Base-by-base conservation (phyloP, 23 red algal species). In the Gracilaria domingensis region DNA sequence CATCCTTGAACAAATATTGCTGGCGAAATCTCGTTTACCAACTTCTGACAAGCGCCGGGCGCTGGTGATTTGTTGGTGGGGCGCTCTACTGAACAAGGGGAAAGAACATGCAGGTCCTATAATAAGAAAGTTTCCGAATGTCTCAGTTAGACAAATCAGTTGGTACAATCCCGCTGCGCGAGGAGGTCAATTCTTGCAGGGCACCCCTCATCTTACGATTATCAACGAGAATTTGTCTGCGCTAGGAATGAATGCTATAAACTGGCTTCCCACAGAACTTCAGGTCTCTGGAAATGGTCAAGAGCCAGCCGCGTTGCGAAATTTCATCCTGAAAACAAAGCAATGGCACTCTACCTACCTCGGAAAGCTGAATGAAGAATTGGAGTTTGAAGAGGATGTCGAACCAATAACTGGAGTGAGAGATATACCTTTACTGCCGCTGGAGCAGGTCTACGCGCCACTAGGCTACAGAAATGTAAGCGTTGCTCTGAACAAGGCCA, bases 141-240 rank as follows among this genome's bases (percentile, higher is more conserved):
- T 71, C 2, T 26, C 66, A 37, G n/a, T 71, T 4, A 17, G 35
- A 6, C 8, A 35, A 12, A 71, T 71, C 4, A 16, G 35, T 71
- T 71, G 66, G 66, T 71, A 71, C 66, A 71, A 17, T 36, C 66
- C 66, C 18, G 66, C 66, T 17, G 66, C 66, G 13, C 66, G 66
- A 34, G 66, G 66, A 37, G 66, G 25, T 8, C 25, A 18, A 26
- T 71, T 71, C 66, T 71, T 8, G 12, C 14, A 39, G 25, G 30
- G 30, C 14, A 16, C 66, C 26, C 66, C 14, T 8, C 66, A 71
- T 71, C 35, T 71, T 5, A 37, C n/a, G 6, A 25, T 34, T 29
- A 26, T 71, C 25, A 71, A 71, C 30, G 4, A 71, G 30, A 29
- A 71, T 9, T 4, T 71, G 66, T 4, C 8, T 24, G 30, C 13